Conservation (phyloP, 176 grass and related monocot genomes). For the Oryza coarctata region DNA sequence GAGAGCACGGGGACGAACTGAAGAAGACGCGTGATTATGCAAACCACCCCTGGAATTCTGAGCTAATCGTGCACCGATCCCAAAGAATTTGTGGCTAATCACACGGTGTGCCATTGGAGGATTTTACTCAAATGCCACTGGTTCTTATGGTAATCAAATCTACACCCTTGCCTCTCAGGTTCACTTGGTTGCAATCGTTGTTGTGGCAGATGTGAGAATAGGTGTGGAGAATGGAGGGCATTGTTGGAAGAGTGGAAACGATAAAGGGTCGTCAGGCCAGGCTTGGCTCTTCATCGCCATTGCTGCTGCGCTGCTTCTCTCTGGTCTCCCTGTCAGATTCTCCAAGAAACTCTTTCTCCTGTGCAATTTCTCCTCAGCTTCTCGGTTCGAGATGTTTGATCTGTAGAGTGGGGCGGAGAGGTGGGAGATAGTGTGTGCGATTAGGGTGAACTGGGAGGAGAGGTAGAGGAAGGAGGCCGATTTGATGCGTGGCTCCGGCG, state of each 20-base stretch:
- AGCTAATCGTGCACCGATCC: neutral
- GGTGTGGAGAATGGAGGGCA: neutral
- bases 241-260: slow-evolving; percentile 28
- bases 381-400: slow-evolving; percentile 30
- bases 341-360: neutral
- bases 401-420: slow-evolving; percentile 29
- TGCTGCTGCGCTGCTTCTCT: slow-evolving; percentile 38
- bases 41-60: slow-evolving; percentile 6
- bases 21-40: neutral
- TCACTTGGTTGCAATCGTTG: neutral
- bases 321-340: slow-evolving; percentile 35
- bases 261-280: slow-evolving; percentile 43
- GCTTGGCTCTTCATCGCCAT: slow-evolving; percentile 33
- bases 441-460: neutral
- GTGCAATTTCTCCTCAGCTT: slow-evolving; percentile 32
- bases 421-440: neutral
- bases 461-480: neutral
- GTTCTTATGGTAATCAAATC: neutral
- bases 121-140: neutral
- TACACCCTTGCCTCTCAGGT: neutral
- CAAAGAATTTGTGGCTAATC: neutral
- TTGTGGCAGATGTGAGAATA: slow-evolving; percentile 32
- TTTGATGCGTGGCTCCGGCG: slow-evolving; percentile 54
- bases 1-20: neutral
- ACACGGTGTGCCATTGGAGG: neutral